Percentiles rank a stretch among this genome's conserved stretches.
Conservation (phyloP, 495 filamentous ascomycete species). For the Lentithecium fluviatile region DNA sequence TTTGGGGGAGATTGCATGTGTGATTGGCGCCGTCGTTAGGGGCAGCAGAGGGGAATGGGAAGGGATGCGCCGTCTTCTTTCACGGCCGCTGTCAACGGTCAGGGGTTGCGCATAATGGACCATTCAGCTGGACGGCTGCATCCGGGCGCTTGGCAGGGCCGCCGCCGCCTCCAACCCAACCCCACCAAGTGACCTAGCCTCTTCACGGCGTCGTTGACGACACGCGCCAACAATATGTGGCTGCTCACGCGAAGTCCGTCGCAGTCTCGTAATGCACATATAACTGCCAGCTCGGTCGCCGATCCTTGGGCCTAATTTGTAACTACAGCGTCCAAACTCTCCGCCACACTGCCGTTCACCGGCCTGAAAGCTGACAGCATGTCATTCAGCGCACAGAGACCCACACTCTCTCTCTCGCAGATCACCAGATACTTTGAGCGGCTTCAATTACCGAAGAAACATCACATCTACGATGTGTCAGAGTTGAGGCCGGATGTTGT, state of each 20-base stretch:
- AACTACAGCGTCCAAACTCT: background rate
- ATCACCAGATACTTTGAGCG: conserved; percentile 36
- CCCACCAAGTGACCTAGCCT: no score
- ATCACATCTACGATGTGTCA: conserved; percentile 31
- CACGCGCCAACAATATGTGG: no score
- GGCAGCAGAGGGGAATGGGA: background rate
- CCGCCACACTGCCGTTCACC: background rate
- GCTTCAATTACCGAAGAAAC: conserved; percentile 29
- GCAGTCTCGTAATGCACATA: no score
- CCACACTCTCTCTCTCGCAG: conserved; percentile 21
- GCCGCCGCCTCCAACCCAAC: no score
- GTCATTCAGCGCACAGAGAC: conserved; percentile 6
- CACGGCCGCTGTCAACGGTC: no score
- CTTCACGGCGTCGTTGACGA: no score
- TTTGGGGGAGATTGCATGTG: background rate
- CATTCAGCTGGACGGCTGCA: no score
- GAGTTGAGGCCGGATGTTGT: conserved; percentile 16
- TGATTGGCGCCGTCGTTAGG: background rate
- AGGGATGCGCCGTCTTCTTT: no score
- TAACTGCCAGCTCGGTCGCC: background rate
- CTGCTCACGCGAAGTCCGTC: no score
- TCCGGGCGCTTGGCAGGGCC: no score
- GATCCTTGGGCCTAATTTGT: background rate
- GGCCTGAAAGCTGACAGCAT: background rate
- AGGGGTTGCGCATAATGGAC: no score